Base-by-base conservation (phyloP, 805 yeast species). In the Yarrowia bubula region DNA sequence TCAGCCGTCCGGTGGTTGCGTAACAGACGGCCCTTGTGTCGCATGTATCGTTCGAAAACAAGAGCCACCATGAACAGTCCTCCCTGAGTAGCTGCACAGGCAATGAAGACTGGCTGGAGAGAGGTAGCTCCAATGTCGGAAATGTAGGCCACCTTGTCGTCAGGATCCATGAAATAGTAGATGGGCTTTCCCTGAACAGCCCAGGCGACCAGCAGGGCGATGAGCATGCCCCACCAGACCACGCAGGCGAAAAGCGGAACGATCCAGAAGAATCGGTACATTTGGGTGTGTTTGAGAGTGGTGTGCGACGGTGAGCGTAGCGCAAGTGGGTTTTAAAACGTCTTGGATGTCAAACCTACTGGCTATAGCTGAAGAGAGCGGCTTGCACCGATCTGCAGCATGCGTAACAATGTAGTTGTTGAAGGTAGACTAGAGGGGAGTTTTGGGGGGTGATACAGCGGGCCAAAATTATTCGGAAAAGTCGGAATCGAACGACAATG, bases 181-280 rank as follows among this genome's bases (percentile, higher is more conserved):
- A 82, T 78, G 0, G 96, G 96, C 51, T 83, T 83, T 1, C 97
- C 97, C 72, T 90, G 90, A 3, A 79, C 81, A 1, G 88, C 84
- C 98, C 98, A 92, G 69, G 86, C 83, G 1, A 81, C 74, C 68
- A 92, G 72, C 83, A 93, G 78, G 5, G 96, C 90, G 4, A 88
- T 86, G 10, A 92, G 82, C 97, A 91, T 90, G 3, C 89, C 96
- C 85, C 92, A 89, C 98, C 98, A 92, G 14, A 86, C 87, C 1
- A 86, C 75, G 62, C 84, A 76, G 1, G 90, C 83, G 1, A 86
- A 71, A 47, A 91, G 75, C 3, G 97, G 97, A 41, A 92, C 69
- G 67, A 75, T 69, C 79, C 79, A 78, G 67, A 58, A 35, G 41
- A 58, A 44, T 44, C 64, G 17, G 43, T 58, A 58, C 64, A 58